phyloP scores from a whole-genome alignment of 345 rosid genomes.

The Eucalyptus tenuipes region DNA sequence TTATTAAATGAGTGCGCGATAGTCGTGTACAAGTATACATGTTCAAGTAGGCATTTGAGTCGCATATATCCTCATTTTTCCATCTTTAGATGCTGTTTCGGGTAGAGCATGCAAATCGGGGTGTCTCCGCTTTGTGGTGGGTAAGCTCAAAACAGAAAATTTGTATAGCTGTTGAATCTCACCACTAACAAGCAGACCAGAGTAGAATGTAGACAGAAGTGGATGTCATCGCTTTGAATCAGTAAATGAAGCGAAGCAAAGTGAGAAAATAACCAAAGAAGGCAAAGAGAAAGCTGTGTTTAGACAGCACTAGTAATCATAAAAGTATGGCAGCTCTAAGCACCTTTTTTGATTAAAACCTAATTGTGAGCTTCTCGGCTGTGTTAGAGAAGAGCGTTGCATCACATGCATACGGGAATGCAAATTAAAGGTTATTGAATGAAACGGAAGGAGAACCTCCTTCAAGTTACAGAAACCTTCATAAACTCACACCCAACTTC shows the following conservation, averaged over 20 bases:
- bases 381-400: too few species aligned
- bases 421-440: too few species aligned
- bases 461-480: too few species aligned
- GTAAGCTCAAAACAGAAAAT: background rate
- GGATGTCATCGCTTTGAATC: background rate
- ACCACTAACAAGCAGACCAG: background rate
- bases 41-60: background rate
- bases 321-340: background rate
- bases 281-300: background rate
- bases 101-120: background rate
- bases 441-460: too few species aligned
- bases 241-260: background rate
- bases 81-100: background rate
- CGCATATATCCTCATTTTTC: background rate
- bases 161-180: background rate
- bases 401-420: too few species aligned
- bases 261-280: background rate
- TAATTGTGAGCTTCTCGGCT: background rate
- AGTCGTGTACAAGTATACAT: background rate
- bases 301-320: background rate
- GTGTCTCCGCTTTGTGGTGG: background rate
- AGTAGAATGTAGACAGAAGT: background rate
- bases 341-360: background rate
- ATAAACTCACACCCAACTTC: too few species aligned
- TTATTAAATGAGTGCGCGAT: background rate